Conservation (phyloP, 73 alveolate species). For the Paramecium sexaurelia region DNA sequence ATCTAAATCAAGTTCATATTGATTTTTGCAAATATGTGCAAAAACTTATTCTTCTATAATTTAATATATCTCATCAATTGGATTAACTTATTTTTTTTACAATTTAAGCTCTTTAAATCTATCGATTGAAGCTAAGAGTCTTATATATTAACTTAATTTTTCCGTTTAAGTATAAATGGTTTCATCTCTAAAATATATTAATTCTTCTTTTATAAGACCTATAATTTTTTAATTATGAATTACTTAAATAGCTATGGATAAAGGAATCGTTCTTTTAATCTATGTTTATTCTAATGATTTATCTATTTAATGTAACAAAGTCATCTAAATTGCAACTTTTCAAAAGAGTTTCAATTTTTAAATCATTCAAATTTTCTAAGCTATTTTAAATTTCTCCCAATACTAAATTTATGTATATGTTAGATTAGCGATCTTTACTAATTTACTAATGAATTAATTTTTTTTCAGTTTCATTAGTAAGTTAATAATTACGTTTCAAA, state of each 20-base stretch:
- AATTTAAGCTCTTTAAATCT: not conserved
- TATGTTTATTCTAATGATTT: not conserved
- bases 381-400: not conserved
- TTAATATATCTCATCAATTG: not conserved
- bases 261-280: not conserved
- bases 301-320: not conserved
- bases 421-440: not conserved
- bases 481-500: not conserved
- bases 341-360: not conserved
- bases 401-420: not conserved
- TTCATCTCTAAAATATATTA: not conserved
- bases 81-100: not conserved
- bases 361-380: not conserved
- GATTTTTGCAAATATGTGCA: not conserved
- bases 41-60: not conserved
- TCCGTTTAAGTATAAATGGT: not conserved
- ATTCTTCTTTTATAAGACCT: not conserved
- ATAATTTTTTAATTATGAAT: not conserved
- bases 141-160: not conserved
- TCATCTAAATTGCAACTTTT: not conserved
- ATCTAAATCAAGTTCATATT: conserved; percentile 20
- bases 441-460: not conserved
- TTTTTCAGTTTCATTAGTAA: not conserved
- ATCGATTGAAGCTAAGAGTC: not conserved
- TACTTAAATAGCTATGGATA: not conserved